Evolutionary conservation across 805 yeast genomes (phyloP).

Genomic region (Candida morakotiae): DNA sequence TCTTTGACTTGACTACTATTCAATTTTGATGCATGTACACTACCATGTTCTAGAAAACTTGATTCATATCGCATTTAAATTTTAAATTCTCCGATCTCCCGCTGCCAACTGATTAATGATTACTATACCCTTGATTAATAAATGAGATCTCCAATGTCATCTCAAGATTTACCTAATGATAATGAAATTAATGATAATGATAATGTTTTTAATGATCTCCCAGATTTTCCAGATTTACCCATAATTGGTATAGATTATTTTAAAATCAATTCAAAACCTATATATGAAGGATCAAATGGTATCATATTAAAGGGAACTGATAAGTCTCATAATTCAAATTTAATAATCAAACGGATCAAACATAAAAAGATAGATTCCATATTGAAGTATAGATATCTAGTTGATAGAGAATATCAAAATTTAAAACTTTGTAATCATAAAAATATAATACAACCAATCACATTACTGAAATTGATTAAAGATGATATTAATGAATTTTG

Average conservation of each 20-base stretch:
- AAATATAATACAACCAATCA: slow-evolving; percentile 25
- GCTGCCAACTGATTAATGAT: no score
- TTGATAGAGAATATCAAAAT: slow-evolving; percentile 27
- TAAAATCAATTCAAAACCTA: slow-evolving; percentile 22
- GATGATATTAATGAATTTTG: slow-evolving; percentile 19
- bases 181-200: no score
- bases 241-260: slow-evolving; percentile 21
- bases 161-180: no score
- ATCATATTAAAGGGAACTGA: slow-evolving; percentile 28
- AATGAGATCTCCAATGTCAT: no score
- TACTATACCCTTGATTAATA: no score
- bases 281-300: slow-evolving; percentile 43
- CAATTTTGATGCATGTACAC: no score
- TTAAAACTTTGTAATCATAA: slow-evolving; percentile 24
- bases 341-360: slow-evolving; percentile 32
- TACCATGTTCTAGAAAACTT: no score
- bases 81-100: no score
- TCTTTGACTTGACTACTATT: no score
- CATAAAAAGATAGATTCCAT: slow-evolving; percentile 10
- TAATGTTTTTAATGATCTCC: no score
- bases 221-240: slow-evolving; percentile 1
- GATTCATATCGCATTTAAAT: no score
- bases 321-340: slow-evolving; percentile 12
- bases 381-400: slow-evolving; percentile 16
- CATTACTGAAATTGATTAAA: slow-evolving; percentile 17